Conservation (phyloP, 345 rosid species). For the Gossypium bickii region DNA sequence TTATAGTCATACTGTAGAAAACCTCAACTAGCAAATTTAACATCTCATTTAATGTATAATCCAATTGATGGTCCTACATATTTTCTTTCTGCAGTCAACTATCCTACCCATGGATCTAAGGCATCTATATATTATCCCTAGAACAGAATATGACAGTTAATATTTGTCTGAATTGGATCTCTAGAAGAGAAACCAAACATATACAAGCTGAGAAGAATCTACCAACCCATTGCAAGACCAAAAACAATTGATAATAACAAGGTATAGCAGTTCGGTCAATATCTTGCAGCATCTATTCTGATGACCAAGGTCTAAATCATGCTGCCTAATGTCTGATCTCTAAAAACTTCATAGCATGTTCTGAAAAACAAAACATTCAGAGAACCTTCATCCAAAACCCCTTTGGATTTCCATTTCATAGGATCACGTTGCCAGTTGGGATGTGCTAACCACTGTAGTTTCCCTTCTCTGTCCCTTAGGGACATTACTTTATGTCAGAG, state of each 20-base stretch:
- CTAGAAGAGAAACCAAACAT: neutral
- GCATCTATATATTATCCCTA: neutral
- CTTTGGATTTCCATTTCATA: neutral
- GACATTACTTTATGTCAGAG: neutral
- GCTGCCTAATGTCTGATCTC: neutral
- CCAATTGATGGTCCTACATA: neutral
- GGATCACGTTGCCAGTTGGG: neutral
- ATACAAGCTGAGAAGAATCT: neutral
- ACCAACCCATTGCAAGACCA: neutral
- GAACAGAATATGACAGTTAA: neutral
- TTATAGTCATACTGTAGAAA: neutral
- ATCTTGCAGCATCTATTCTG: neutral
- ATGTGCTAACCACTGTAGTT: neutral
- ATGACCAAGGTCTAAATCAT: neutral
- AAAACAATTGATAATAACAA: neutral
- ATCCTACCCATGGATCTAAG: neutral
- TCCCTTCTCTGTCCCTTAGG: neutral
- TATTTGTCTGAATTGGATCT: neutral
- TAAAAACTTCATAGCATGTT: neutral
- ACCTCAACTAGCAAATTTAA: neutral
- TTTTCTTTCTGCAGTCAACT: neutral
- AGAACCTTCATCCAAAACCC: neutral
- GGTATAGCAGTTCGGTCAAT: neutral
- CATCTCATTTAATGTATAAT: neutral
- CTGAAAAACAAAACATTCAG: neutral